Conservation (phyloP, 441 rosid genomes). For the Gossypium davidsonii region DNA sequence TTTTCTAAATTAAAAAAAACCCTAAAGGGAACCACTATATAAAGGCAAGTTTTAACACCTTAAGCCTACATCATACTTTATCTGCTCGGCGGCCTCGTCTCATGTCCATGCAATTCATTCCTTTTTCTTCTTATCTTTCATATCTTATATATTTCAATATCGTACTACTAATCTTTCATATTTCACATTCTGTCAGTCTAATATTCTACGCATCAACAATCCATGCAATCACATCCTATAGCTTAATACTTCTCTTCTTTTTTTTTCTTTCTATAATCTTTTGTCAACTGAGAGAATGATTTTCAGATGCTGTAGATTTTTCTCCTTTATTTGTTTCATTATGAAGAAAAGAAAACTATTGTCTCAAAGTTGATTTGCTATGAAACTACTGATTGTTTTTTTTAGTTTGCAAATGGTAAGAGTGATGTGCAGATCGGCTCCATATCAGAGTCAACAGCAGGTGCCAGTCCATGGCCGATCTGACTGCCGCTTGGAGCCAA, state of each 20-base stretch:
- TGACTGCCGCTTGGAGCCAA: slow-evolving; percentile 38
- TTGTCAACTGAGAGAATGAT: background rate
- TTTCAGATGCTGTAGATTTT: background rate
- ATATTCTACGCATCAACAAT: background rate
- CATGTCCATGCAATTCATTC: background rate
- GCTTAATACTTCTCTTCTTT: background rate
- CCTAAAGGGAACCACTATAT: background rate
- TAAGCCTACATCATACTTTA: background rate
- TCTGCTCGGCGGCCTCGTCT: background rate
- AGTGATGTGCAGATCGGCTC: slow-evolving; percentile 8
- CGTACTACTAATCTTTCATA: too few species aligned
- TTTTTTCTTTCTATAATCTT: too few species aligned
- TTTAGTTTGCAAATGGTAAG: background rate
- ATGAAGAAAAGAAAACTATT: background rate
- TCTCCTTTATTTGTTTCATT: background rate
- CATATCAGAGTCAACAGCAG: slow-evolving; percentile 30
- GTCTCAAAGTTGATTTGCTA: background rate
- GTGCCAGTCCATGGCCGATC: slow-evolving; percentile 19
- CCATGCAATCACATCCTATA: background rate
- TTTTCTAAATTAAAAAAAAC: too few species aligned
- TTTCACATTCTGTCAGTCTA: background rate
- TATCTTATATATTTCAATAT: too few species aligned
- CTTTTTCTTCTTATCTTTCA: too few species aligned
- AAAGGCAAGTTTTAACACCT: background rate
- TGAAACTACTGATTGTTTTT: background rate